Percentiles rank a stretch among this genome's conserved stretches.
phyloP scores from a whole-genome alignment of 1,284 basidiomycete species.

The Ustilago bromivora region DNA sequence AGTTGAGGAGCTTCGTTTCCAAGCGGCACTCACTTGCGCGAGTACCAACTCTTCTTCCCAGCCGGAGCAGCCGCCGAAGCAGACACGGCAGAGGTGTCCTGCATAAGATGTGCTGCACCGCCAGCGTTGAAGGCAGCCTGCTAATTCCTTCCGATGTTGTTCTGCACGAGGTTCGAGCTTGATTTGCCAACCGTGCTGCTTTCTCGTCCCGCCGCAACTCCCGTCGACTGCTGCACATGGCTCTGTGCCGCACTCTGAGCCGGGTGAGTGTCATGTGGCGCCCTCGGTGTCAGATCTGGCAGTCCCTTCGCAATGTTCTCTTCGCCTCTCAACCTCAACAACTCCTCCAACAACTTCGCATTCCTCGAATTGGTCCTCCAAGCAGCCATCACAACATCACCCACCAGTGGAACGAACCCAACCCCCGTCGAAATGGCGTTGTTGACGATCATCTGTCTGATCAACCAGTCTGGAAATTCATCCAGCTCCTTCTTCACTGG shows the following conservation, averaged over 20 bases:
- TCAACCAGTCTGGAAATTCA: conserved; percentile 64
- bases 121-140: conserved; percentile 17
- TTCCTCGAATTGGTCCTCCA: conserved; percentile 93
- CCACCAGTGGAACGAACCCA: conserved; percentile 82
- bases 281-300: conserved; percentile 49
- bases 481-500: conserved; percentile 80
- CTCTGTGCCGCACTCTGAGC: conserved; percentile 29
- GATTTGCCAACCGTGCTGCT: conserved; percentile 23
- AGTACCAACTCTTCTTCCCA: conserved; percentile 26
- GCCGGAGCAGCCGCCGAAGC: conserved; percentile 12
- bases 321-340: conserved; percentile 54
- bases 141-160: conserved; percentile 7
- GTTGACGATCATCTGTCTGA: conserved; percentile 77
- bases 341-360: conserved; percentile 72
- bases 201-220: not conserved
- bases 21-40: conserved; percentile 2
- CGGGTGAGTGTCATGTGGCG: conserved; percentile 29
- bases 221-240: conserved; percentile 18
- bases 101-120: conserved; percentile 24
- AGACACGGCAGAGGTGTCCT: conserved; percentile 13
- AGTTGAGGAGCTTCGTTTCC: no score
- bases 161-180: conserved; percentile 28
- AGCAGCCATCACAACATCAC: conserved; percentile 80
- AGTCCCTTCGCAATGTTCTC: conserved; percentile 59
- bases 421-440: conserved; percentile 79